These are phyloP conservation scores for Shiraia bambusicola DNA, from an alignment of 2,329 filamentous ascomycete genomes.

Conservation along the genomic window DNA sequence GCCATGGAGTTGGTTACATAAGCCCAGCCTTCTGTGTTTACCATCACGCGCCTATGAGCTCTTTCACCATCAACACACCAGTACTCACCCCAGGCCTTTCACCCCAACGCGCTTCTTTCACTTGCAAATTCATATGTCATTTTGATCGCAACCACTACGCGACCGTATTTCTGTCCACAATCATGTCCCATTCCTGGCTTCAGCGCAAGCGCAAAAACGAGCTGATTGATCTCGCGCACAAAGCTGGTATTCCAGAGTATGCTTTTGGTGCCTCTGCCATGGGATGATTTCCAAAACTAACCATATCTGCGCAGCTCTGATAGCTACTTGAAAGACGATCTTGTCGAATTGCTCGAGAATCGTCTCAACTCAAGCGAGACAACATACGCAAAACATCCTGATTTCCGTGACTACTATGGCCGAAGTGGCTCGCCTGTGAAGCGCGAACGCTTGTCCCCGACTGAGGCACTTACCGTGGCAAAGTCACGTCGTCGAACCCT, in stretches of 20 bases:
- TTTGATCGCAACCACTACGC: conserved; percentile 53
- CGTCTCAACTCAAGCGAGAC: conserved; percentile 62
- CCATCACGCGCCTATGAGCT: conserved; percentile 17
- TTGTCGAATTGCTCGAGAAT: conserved; percentile 55
- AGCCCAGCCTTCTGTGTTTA: conserved; percentile 30
- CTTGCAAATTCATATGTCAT: conserved; percentile 18
- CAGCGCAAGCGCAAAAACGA: conserved; percentile 80
- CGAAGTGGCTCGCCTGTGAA: conserved; percentile 59
- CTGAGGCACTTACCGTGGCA: conserved; percentile 37
- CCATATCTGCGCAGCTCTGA: conserved; percentile 59
- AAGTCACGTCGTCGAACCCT: conserved; percentile 40
- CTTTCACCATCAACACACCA: conserved; percentile 27
- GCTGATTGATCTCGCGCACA: conserved; percentile 71
- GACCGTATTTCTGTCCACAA: conserved; percentile 46
- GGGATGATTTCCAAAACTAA: conserved; percentile 8
- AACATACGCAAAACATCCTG: conserved; percentile 63
- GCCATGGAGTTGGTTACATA: conserved; percentile 7
- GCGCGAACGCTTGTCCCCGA: conserved; percentile 43
- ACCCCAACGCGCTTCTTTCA: conserved; percentile 17
- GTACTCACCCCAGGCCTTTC: conserved; percentile 15
- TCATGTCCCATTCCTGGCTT: conserved; percentile 71
- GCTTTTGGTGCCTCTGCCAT: conserved; percentile 40
- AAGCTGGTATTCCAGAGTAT: conserved; percentile 72
- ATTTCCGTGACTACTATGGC: conserved; percentile 75
- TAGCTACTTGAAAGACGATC: conserved; percentile 72